A percentile compares a stretch with the other conserved stretches of the same genome.
These are phyloP conservation scores for Aspergillus taichungensis DNA, from an alignment of 495 filamentous ascomycete genomes.

Conservation along the genomic window DNA sequence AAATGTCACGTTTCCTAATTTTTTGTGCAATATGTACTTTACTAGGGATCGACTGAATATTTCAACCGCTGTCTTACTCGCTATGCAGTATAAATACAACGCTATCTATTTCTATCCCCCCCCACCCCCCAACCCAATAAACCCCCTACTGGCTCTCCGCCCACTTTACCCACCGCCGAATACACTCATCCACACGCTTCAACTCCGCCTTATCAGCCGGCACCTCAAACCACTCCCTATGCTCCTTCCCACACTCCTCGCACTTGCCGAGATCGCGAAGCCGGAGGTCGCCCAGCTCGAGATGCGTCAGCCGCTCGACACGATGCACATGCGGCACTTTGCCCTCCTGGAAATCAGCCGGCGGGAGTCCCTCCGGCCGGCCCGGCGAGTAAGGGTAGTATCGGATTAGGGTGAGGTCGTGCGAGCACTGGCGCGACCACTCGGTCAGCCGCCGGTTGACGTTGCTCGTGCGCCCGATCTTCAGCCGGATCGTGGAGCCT, in stretches of 20 bases:
- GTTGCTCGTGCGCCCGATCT: slow-evolving; percentile 87
- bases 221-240: slow-evolving; percentile 95
- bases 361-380: slow-evolving; percentile 11
- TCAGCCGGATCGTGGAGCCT: slow-evolving; percentile 58
- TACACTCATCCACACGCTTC: slow-evolving; percentile 68
- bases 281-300: slow-evolving; percentile 68
- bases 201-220: slow-evolving; percentile 64
- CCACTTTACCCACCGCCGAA: slow-evolving; percentile 83
- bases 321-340: slow-evolving; percentile 83
- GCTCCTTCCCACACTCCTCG: slow-evolving; percentile 71
- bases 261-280: slow-evolving; percentile 64
- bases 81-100: background rate
- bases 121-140: no score
- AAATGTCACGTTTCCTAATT: no score
- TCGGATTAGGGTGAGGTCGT: slow-evolving; percentile 75
- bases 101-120: background rate
- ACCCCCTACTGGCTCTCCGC: slow-evolving; percentile 44
- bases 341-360: no score
- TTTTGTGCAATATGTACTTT: no score
- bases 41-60: background rate
- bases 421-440: slow-evolving; percentile 87
- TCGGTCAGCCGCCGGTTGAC: slow-evolving; percentile 86
- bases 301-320: slow-evolving; percentile 83
- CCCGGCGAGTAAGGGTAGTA: slow-evolving; percentile 83
- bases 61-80: background rate